phyloP scores from a whole-genome alignment of 768 basidiomycete genomes.

The Leccinellum luteum region DNA sequence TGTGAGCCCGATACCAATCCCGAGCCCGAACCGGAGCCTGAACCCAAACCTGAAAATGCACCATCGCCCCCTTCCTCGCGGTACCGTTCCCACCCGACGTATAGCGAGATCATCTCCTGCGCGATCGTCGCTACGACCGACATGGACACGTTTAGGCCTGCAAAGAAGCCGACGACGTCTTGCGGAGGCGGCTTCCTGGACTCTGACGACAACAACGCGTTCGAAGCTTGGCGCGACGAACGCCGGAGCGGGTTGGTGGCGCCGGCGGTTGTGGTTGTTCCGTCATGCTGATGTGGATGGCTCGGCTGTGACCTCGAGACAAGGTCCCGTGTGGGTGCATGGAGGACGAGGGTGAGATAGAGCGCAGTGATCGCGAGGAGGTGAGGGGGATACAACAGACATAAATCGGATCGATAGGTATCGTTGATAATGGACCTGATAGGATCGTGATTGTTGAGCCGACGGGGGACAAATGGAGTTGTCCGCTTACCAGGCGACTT shows the following conservation, averaged over 20 bases:
- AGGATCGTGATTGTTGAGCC: not conserved
- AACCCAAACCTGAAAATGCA: constrained; percentile 3
- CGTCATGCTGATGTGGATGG: not conserved
- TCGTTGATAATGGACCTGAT: constrained; percentile 96
- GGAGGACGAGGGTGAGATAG: constrained; percentile 81
- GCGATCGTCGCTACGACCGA: constrained; percentile 78
- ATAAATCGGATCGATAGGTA: constrained; percentile 89
- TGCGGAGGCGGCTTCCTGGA: constrained; percentile 38
- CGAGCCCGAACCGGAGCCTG: not conserved
- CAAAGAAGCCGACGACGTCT: constrained; percentile 80
- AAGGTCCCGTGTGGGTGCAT: constrained; percentile 51
- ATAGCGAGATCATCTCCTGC: constrained; percentile 89
- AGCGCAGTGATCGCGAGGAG: constrained; percentile 90
- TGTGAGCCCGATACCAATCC: not conserved
- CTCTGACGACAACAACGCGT: constrained; percentile 22
- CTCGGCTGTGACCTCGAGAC: constrained; percentile 37
- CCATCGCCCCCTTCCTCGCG: constrained; percentile 55
- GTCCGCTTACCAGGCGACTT: constrained; percentile 79
- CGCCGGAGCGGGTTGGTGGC: constrained; percentile 45
- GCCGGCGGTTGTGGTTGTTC: not conserved
- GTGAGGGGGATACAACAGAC: constrained; percentile 93
- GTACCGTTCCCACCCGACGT: constrained; percentile 86
- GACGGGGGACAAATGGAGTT: not conserved
- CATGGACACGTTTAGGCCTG: constrained; percentile 82
- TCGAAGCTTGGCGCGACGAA: constrained; percentile 49